Conservation (phyloP, 2,329 filamentous ascomycete species). For the Graphiopsis chlorocephala region DNA sequence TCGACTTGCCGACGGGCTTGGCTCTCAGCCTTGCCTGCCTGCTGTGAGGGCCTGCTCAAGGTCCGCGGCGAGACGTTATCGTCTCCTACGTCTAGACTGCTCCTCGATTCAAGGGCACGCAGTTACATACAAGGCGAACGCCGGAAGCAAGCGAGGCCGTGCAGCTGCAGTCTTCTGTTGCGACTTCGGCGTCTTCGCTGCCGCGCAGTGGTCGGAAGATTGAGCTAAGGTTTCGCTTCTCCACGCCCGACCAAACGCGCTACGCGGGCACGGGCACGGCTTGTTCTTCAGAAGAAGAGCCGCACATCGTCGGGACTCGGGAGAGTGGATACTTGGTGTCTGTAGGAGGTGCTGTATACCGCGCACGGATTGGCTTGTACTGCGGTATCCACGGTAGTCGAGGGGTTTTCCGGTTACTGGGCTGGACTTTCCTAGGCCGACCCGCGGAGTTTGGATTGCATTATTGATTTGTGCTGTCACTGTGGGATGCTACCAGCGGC, state of each 20-base stretch:
- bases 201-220: background rate
- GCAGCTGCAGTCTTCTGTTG: background rate
- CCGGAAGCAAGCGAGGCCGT: background rate
- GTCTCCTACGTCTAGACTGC: background rate
- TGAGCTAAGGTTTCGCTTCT: conserved; percentile 1
- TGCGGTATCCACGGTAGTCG: background rate
- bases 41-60: too few species aligned
- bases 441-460: background rate
- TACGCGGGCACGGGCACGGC: background rate
- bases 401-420: background rate
- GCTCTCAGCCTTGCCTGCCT: background rate
- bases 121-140: background rate
- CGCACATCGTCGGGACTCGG: conserved; percentile 5
- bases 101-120: background rate
- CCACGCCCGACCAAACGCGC: background rate
- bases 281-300: background rate
- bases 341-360: background rate
- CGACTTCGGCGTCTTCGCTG: background rate
- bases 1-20: background rate
- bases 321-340: background rate
- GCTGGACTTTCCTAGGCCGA: background rate
- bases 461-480: background rate
- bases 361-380: background rate
- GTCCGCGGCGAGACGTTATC: background rate
- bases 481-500: background rate